Evolutionary conservation across 805 yeast species (phyloP).

Genomic region (Ogataea salicorniae): DNA sequence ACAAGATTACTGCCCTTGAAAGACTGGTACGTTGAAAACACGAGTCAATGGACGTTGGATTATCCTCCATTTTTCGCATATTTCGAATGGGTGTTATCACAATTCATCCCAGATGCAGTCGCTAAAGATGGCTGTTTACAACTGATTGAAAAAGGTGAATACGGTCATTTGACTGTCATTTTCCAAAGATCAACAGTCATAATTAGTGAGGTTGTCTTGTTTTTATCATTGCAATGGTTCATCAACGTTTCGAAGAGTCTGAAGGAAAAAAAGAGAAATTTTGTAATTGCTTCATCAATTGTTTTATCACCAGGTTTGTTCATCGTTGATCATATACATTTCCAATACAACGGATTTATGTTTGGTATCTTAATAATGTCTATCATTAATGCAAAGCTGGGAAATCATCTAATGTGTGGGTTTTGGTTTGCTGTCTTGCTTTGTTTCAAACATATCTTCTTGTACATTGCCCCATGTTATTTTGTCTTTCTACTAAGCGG

Average conservation of each 20-base stretch:
- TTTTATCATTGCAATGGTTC: conserved; percentile 65
- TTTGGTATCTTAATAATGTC: conserved; percentile 77
- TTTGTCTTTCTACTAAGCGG: conserved; percentile 71
- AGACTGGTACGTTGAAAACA: conserved; percentile 78
- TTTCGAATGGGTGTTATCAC: conserved; percentile 79
- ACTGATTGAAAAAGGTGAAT: conserved; percentile 57
- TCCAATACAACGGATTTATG: conserved; percentile 94
- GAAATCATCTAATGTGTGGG: conserved; percentile 55
- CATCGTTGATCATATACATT: conserved; percentile 91
- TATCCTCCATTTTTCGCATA: conserved; percentile 98
- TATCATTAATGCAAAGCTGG: conserved; percentile 62
- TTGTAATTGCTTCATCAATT: conserved; percentile 76
- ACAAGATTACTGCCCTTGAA: conserved; percentile 68
- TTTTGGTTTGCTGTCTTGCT: conserved; percentile 67
- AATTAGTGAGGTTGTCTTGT: conserved; percentile 65
- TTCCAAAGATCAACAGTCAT: conserved; percentile 84
- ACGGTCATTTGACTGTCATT: conserved; percentile 72
- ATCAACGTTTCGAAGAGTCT: conserved; percentile 41
- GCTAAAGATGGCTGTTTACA: conserved; percentile 72
- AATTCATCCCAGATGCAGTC: conserved; percentile 61
- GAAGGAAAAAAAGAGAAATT: conserved; percentile 43
- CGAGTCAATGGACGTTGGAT: conserved; percentile 90
- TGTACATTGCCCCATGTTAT: conserved; percentile 92
- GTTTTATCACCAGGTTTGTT: conserved; percentile 86
- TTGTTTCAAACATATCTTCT: conserved; percentile 91